phyloP scores from a whole-genome alignment of 768 basidiomycete genomes.

The Lentinula sp. region DNA sequence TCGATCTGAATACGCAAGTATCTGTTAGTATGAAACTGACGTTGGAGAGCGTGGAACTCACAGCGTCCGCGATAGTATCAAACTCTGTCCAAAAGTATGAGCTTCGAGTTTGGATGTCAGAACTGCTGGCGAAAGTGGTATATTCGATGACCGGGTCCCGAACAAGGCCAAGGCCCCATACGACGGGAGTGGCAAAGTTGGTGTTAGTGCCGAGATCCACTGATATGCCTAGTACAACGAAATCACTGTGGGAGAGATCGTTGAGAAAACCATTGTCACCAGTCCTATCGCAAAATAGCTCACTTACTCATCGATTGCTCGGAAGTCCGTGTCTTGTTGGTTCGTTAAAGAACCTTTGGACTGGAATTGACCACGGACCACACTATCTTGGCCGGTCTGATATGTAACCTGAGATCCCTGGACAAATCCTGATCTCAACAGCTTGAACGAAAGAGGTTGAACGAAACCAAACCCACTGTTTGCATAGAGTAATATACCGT shows the following conservation, averaged over 20 bases:
- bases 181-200: background rate
- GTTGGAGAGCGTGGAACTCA: background rate
- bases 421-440: background rate
- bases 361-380: conserved; percentile 35
- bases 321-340: conserved; percentile 31
- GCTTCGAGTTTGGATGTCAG: background rate
- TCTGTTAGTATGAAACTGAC: background rate
- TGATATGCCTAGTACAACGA: conserved; percentile 37
- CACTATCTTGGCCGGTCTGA: conserved; percentile 32
- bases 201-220: conserved; percentile 30
- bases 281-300: background rate
- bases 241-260: conserved; percentile 19
- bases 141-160: background rate
- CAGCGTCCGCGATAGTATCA: conserved; percentile 2
- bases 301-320: conserved; percentile 23
- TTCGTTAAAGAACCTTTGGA: conserved; percentile 28
- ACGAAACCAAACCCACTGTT: conserved; percentile 2
- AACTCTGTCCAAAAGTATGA: conserved; percentile 7
- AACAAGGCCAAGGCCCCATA: conserved; percentile 7
- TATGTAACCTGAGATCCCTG: conserved; percentile 22
- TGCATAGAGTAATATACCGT: conserved; percentile 7
- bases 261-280: background rate
- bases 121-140: background rate
- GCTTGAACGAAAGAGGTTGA: background rate
- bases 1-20: conserved; percentile 3